phyloP scores from a whole-genome alignment of 129 eudicot species.

The Dittrichia graveolens region DNA sequence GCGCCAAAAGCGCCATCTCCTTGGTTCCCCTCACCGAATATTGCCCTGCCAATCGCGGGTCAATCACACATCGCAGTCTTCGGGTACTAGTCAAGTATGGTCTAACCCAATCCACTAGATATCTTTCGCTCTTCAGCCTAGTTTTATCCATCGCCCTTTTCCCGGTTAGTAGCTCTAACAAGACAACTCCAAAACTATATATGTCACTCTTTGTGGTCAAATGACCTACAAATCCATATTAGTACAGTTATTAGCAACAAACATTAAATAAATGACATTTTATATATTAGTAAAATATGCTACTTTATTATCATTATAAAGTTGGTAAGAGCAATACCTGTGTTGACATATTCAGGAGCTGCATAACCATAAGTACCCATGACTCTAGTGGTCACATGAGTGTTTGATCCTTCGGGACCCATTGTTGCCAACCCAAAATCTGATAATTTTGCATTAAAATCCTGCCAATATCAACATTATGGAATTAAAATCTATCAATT shows the following conservation, averaged over 20 bases:
- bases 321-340: constrained; percentile 45
- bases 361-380: constrained; percentile 97
- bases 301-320: no score
- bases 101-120: constrained; percentile 80
- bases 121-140: constrained; percentile 67
- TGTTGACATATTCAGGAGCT: constrained; percentile 88
- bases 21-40: constrained; percentile 82
- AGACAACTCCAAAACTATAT: constrained; percentile 89
- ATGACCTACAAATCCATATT: constrained; percentile 57
- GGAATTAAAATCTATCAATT: not conserved
- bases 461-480: constrained; percentile 34
- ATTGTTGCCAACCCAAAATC: constrained; percentile 87
- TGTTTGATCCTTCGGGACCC: constrained; percentile 92
- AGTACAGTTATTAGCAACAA: not conserved
- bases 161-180: constrained; percentile 81
- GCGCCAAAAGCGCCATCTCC: constrained; percentile 73
- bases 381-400: constrained; percentile 86
- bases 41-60: constrained; percentile 80
- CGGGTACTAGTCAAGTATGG: constrained; percentile 76
- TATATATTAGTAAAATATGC: no score
- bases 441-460: constrained; percentile 79
- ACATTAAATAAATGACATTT: not conserved
- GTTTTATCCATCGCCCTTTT: constrained; percentile 82
- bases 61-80: constrained; percentile 68
- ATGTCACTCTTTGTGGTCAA: constrained; percentile 88